A percentile compares a stretch with the other conserved stretches of the same genome.
Conservation (phyloP, 441 rosid species). For the Lepidium campestre region DNA sequence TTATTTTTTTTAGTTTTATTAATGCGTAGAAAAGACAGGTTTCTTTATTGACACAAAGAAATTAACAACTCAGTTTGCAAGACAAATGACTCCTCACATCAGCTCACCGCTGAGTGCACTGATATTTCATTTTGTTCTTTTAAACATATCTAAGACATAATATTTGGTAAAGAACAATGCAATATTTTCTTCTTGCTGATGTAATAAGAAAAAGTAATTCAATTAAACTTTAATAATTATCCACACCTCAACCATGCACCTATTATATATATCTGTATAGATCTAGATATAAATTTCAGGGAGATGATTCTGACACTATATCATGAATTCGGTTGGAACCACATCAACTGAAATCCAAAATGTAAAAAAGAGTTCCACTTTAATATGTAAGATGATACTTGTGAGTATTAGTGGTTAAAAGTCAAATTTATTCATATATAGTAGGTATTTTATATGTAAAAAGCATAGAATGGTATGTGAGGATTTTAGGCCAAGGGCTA, state of each 20-base stretch:
- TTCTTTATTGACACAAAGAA: conserved; percentile 3
- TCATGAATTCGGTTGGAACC: no score
- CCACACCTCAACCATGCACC: conserved; percentile 34
- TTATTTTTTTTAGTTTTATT: background rate
- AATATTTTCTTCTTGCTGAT: conserved; percentile 33
- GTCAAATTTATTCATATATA: no score
- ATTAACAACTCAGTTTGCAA: background rate
- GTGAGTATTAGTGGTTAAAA: no score
- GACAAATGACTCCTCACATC: conserved; percentile 23
- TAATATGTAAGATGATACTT: no score
- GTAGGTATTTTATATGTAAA: no score
- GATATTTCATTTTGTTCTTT: conserved; percentile 2
- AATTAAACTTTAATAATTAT: conserved; percentile 39
- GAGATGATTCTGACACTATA: conserved; percentile 27
- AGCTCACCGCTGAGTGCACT: conserved; percentile 34
- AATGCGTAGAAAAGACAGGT: background rate
- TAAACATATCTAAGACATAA: conserved; percentile 27
- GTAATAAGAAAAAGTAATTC: conserved; percentile 29
- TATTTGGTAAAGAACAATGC: no score
- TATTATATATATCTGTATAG: conserved; percentile 6
- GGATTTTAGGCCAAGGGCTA: no score
- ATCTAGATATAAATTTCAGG: background rate
- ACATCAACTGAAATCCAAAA: no score
- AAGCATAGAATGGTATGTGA: no score
- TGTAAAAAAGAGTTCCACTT: no score